phyloP scores from a whole-genome alignment of 345 rosid species.

The Isatis tinctoria region DNA sequence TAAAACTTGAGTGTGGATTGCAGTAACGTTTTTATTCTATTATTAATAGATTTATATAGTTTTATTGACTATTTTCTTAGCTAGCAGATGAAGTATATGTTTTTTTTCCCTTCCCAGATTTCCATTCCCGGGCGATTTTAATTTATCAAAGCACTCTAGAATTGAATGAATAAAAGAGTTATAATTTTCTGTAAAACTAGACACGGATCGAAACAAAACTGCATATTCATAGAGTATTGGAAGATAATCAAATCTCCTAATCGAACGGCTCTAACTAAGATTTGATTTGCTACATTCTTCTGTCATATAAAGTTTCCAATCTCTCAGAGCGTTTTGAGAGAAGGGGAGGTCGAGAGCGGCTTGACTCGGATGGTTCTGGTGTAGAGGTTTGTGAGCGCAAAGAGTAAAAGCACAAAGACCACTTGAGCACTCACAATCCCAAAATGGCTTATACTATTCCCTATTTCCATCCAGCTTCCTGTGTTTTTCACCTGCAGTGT shows the following conservation, averaged over 20 bases:
- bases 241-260: not conserved
- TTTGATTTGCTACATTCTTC: not conserved
- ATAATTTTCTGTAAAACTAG: not conserved
- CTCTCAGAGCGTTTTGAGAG: conserved; percentile 54
- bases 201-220: not conserved
- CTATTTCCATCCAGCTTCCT: conserved; percentile 99
- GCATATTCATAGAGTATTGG: not conserved
- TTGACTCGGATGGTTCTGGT: conserved; percentile 59
- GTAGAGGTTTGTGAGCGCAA: conserved; percentile 81
- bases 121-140: not conserved
- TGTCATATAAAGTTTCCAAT: not conserved
- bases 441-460: conserved; percentile 93
- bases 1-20: conserved; percentile 77
- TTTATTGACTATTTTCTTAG: not conserved
- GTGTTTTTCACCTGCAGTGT: conserved; percentile 63
- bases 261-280: conserved; percentile 1
- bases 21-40: not conserved
- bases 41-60: not conserved
- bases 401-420: conserved; percentile 82
- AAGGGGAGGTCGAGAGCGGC: conserved; percentile 36
- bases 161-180: not conserved
- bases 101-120: not conserved
- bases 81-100: not conserved
- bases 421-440: conserved; percentile 98
- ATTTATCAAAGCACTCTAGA: not conserved